Percentiles rank a stretch among this genome's conserved stretches.
These are phyloP conservation scores for Solanum chiquidenum DNA, from an alignment of 257 asterid species.

Conservation along the genomic window DNA sequence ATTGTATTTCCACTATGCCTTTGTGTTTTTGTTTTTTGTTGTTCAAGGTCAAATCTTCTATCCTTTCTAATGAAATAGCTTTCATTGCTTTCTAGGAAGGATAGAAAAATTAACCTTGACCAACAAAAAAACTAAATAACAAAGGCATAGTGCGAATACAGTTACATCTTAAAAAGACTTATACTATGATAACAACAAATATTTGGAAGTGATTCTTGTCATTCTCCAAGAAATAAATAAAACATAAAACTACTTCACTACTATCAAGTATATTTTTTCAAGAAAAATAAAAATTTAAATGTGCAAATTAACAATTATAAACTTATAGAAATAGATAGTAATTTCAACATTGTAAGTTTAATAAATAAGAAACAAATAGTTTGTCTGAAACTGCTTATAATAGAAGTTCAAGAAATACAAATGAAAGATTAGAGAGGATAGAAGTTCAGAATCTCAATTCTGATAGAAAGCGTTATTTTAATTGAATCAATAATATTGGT, in stretches of 20 bases:
- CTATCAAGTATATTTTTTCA: background rate
- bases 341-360: background rate
- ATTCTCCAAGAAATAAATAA: background rate
- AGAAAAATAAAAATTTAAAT: no score
- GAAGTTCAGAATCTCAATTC: background rate
- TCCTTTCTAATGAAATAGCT: background rate
- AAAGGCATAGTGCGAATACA: background rate
- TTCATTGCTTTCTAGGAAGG: background rate
- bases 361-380: background rate
- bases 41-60: background rate
- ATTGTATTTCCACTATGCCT: background rate
- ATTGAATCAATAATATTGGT: background rate
- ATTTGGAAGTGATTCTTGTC: background rate
- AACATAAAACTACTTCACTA: background rate
- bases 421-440: background rate
- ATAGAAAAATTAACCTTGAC: background rate
- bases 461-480: background rate
- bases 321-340: constrained; percentile 1
- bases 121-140: no score
- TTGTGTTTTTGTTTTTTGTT: background rate
- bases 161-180: background rate
- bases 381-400: background rate
- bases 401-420: background rate
- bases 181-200: background rate
- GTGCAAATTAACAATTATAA: background rate